Base-by-base conservation (phyloP, 148 eudicot genomes). In the Persicaria tinctoria region DNA sequence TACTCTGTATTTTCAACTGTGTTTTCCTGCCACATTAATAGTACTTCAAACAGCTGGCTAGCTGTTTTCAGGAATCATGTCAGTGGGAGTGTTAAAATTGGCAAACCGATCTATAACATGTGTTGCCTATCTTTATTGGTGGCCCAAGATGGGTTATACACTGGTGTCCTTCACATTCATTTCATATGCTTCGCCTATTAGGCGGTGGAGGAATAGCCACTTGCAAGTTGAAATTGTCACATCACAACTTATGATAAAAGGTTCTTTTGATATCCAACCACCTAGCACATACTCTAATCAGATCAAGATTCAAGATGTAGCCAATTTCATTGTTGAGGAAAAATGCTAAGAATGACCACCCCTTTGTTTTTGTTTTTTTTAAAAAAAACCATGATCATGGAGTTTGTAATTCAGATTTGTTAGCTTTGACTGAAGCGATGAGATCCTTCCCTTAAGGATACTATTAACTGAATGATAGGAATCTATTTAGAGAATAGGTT, bases 41-140 rank as follows among this genome's bases (percentile, higher is more conserved):
- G 5, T 66, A 47, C 46, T 66, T 64, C 44, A 66, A 46, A 8
- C 47, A 8, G 70, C 44, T 66, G 70, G 70, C 70, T 66, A 66
- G 70, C 17, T 66, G 70, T 14, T 66, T 44, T 66, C 47, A 41
- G 70, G 70, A 32, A 66, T 38, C 18, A 41, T 38, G 47, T 44
- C 48, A 38, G 47, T 66, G 47, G 13, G 70, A 13, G 44, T 66
- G 48, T 44, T 4, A 5, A 41, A 66, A 17, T 66, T 66, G 70
- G 44, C 47, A 66, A 8, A 41, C 12, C 70, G 14, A 32, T 32
- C 41, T 32, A 32, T 32, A 41, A 66, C 70, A 38, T n/a, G 70
- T 47, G 11, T 41, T 38, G 9, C 44, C 47, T 66, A 66, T 66
- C 70, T 66, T 20, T 44, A 41, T 66, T 41, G 46, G 13, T 41